Conservation (phyloP, 2,329 filamentous ascomycete species). For the Sporothrix curviconia region DNA sequence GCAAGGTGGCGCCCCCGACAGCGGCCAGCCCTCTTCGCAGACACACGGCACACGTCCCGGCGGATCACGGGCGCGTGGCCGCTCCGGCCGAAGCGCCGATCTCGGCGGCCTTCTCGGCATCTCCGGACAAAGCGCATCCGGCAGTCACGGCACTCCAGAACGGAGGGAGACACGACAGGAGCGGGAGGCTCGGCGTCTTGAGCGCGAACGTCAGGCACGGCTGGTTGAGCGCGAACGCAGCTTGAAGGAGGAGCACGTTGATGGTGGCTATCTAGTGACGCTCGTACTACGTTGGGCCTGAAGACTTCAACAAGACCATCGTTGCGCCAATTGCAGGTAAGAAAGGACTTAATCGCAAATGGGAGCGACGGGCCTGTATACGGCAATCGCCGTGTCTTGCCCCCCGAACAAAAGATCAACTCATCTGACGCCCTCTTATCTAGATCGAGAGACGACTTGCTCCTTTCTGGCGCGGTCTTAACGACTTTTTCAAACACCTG, state of each 20-base stretch:
- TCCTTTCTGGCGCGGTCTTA: constrained; percentile 90
- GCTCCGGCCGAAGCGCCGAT: constrained; percentile 37
- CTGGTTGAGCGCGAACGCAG: constrained; percentile 84
- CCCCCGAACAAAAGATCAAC: too few relatives aligned
- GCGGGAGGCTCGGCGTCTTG: constrained; percentile 75
- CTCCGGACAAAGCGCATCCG: constrained; percentile 34
- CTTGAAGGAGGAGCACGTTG: constrained; percentile 83
- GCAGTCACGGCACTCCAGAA: constrained; percentile 38
- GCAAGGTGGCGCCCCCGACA: constrained; percentile 15
- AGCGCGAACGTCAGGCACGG: constrained; percentile 69
- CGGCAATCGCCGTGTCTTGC: too few relatives aligned
- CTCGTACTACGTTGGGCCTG: constrained; percentile 85
- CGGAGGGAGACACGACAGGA: constrained; percentile 87
- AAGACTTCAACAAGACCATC: constrained; percentile 85
- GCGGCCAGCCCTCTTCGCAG: constrained; percentile 20
- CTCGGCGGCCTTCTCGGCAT: constrained; percentile 41
- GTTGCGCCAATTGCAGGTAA: constrained; percentile 88
- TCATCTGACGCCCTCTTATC: too few relatives aligned
- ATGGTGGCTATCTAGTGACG: constrained; percentile 91
- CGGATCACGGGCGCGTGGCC: constrained; percentile 23
- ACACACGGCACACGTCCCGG: constrained; percentile 15
- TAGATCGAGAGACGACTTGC: constrained; percentile 89
- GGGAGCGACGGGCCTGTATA: too few relatives aligned
- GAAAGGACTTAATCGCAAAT: neutral
- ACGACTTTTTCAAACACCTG: constrained; percentile 83